Evolutionary conservation across 306 rosid species (phyloP).

Genomic region (Phaseolus lunatus): DNA sequence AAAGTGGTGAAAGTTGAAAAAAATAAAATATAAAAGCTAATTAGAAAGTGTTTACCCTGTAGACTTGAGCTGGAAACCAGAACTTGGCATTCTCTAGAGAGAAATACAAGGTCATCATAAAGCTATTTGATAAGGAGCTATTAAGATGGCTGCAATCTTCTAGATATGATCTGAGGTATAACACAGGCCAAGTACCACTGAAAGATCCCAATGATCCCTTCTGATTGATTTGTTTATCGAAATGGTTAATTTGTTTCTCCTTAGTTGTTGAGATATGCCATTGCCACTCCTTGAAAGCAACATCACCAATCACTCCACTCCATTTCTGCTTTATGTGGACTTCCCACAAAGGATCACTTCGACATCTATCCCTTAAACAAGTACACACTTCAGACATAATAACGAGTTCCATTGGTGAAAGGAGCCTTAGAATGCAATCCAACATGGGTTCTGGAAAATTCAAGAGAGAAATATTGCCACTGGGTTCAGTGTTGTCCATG

Average conservation of each 20-base stretch:
- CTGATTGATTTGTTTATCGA: slow-evolving; percentile 32
- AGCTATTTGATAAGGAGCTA: slow-evolving; percentile 44
- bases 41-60: slow-evolving; percentile 50
- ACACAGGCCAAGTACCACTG: slow-evolving; percentile 44
- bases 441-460: slow-evolving; percentile 70
- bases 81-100: slow-evolving; percentile 65
- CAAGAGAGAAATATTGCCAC: slow-evolving; percentile 48
- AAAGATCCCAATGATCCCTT: slow-evolving; percentile 54
- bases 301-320: slow-evolving; percentile 60
- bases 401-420: slow-evolving; percentile 64
- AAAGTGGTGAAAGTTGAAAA: background rate
- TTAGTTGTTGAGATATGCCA: slow-evolving; percentile 50
- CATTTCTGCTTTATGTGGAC: slow-evolving; percentile 64
- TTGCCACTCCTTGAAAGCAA: slow-evolving; percentile 63
- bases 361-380: slow-evolving; percentile 58
- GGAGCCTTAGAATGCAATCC: slow-evolving; percentile 61
- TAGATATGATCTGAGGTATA: slow-evolving; percentile 51
- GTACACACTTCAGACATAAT: slow-evolving; percentile 60
- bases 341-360: slow-evolving; percentile 67
- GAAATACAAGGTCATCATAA: slow-evolving; percentile 62
- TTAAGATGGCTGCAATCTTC: slow-evolving; percentile 35
- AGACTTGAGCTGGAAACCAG: slow-evolving; percentile 85
- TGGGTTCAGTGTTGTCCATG: slow-evolving; percentile 48
- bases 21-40: background rate
- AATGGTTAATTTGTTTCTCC: slow-evolving; percentile 32